phyloP scores from a whole-genome alignment of 148 eudicot species.

The Arctostaphylos glauca region DNA sequence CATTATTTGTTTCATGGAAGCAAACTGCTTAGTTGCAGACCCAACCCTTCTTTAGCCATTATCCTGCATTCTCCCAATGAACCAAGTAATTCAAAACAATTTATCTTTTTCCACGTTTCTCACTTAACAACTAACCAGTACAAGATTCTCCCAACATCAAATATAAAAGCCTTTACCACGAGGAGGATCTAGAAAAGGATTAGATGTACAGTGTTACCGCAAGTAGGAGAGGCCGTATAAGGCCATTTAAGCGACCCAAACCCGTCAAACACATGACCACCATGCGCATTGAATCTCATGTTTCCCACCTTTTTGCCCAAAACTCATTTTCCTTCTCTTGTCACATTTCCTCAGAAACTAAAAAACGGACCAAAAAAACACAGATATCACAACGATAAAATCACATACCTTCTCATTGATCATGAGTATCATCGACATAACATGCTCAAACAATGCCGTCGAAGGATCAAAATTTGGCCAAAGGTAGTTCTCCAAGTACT shows the following conservation, averaged over 20 bases:
- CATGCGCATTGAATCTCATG: too few relatives aligned
- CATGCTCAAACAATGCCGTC: conserved; percentile 70
- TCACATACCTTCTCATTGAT: conserved; percentile 84
- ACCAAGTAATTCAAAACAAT: background rate
- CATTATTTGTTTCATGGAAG: background rate
- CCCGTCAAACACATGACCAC: too few relatives aligned
- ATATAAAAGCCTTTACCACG: too few relatives aligned
- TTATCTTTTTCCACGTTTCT: background rate
- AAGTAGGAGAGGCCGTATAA: too few relatives aligned
- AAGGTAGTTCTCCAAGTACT: conserved; percentile 92
- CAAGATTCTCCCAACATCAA: background rate
- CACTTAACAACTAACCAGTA: too few relatives aligned
- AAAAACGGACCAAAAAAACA: background rate
- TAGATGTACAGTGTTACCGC: too few relatives aligned
- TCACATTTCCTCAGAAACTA: background rate
- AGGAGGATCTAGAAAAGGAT: too few relatives aligned
- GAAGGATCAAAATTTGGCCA: conserved; percentile 79
- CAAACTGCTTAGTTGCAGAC: background rate
- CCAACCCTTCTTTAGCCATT: background rate
- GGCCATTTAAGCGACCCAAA: too few relatives aligned
- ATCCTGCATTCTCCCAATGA: background rate
- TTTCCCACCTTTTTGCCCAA: background rate
- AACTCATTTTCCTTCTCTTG: background rate
- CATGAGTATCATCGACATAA: conserved; percentile 94
- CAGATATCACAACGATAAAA: background rate